Base-by-base conservation (phyloP, 1,284 basidiomycete genomes). In the Trichosporon faecale region DNA sequence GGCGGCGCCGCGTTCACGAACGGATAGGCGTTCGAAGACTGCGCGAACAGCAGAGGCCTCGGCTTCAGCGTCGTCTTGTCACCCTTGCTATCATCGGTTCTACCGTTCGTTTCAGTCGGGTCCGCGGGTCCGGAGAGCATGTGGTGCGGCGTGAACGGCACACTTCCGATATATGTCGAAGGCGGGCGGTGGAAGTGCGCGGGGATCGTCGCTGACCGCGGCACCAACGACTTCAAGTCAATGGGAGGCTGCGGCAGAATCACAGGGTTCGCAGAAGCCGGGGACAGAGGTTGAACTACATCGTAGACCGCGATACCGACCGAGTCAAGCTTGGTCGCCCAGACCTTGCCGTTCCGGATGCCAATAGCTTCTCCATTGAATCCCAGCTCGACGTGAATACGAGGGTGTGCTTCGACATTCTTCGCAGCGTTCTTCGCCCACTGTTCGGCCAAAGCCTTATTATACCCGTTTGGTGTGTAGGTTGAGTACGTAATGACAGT, bases 271-370 rank as follows among this genome's bases (percentile, higher is more conserved):
- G 78, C 75, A 1, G 77, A 74, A 7, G 75, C 67, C 1, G 77
- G 72, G 1, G 78, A 68, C 3, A 77, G 61, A 0, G 83, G 81
- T 2, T 80, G 74, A 7, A 84, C 77, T 11, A 84, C 76, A 31
- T 84, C 83, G 72, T 83, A 84, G 16, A 83, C 83, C 1, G 80
- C 81, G 44, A 84, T 79, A 18, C 81, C 82, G 7, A 82, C 74
- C 66, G 76, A 79, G n/a, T 77, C 78, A 21, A 84, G 74, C 25
- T 76, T 70, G 2, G 67, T 75, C 40, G 72, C 68, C 82, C 83
- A 83, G 63, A 73, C 76, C 31, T 79, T 71, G 11, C 78, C 81
- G 5, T 79, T 74, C 66, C 80, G 77, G 11, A 83, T 76, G 5
- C 83, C 83, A 23, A 81, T 76, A 3, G 79, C 78, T 21, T 76